Conservation (phyloP, 805 yeast genomes). For the Yarrowia sp. region DNA sequence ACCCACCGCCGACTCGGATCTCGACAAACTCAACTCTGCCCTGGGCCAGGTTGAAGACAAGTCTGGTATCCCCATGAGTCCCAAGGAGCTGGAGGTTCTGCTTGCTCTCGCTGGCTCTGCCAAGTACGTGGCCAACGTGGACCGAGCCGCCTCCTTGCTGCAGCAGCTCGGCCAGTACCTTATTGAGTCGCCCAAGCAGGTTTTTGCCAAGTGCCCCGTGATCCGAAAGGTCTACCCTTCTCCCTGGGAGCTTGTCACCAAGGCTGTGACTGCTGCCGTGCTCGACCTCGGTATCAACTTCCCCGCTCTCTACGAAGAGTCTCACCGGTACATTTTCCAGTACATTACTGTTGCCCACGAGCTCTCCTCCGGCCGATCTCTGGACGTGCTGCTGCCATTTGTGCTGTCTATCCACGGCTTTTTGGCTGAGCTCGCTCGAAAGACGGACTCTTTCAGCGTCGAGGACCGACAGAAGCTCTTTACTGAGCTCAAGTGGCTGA, state of each 20-base stretch:
- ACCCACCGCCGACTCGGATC: conserved; percentile 27
- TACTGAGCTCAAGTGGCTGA: conserved; percentile 23
- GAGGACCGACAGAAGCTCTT: conserved; percentile 21
- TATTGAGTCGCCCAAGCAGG: conserved; percentile 45
- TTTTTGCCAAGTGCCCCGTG: conserved; percentile 38
- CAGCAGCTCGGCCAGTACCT: conserved; percentile 48
- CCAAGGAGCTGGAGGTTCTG: conserved; percentile 49
- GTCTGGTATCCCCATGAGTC: conserved; percentile 31
- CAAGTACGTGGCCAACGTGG: conserved; percentile 37
- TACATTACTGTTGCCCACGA: conserved; percentile 12
- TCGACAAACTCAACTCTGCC: conserved; percentile 32
- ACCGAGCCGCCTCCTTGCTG: conserved; percentile 46
- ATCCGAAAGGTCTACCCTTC: conserved; percentile 38
- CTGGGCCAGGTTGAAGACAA: conserved; percentile 33
- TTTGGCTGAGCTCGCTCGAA: conserved; percentile 36
- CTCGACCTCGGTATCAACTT: conserved; percentile 34
- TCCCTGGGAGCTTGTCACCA: conserved; percentile 45
- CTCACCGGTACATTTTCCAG: conserved; percentile 27
- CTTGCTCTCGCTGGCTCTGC: conserved; percentile 54
- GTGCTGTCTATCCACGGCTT: conserved; percentile 37
- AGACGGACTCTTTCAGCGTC: conserved; percentile 18
- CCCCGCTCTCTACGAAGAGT: conserved; percentile 36
- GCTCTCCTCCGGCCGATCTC: conserved; percentile 25
- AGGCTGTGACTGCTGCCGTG: conserved; percentile 39
- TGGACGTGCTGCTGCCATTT: conserved; percentile 28